Base-by-base conservation (phyloP, 805 yeast species). In the Candida hungchunana region DNA sequence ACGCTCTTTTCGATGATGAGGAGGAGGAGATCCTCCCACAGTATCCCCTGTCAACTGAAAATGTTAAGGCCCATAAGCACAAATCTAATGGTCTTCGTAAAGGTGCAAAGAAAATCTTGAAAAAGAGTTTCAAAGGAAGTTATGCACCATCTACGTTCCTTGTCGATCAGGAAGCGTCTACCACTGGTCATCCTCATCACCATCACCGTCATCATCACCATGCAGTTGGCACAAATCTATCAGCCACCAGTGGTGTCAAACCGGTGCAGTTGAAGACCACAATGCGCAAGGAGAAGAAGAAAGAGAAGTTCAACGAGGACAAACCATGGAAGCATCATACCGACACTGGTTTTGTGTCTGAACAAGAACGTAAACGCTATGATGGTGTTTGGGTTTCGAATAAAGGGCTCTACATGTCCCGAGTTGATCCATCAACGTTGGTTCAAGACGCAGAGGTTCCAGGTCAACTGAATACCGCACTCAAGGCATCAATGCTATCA, bases 371-470 rank as follows among this genome's bases (percentile, higher is more conserved):
- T 40, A 88, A 88, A 55, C 62, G 97, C 25, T 93, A 90, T 58
- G 97, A 89, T 58, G 94, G 95, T 18, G 73, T 93, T 12, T 93
- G 96, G 96, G 95, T 82, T 0, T 78, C 95, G 22, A 93, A 93
- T 55, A 77, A 75, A 44, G 95, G 93, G 3, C 52, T 63, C 4
- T 80, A 81, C 49, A 56, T 80, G 46, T 66, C 66, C 24, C 31
- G 39, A 13, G 37, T 53, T 21, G 50, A 53, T 25, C 43, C 48
- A 4, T 40, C 15, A 20, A 32, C 43, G 4, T 23, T 47, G n/a
- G 29, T 37, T 1, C 44, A 40, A 8, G 37, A 39, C 9, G 45
- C 38, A 12, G 48, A 40, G 7, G 53, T 48, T 8, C 32, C 45
- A 3, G 49, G 47, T 6, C 61, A 58, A 18, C 37, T 42, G 18